phyloP scores from a whole-genome alignment of 805 yeast species.

The Saccharomyces eubayanus region DNA sequence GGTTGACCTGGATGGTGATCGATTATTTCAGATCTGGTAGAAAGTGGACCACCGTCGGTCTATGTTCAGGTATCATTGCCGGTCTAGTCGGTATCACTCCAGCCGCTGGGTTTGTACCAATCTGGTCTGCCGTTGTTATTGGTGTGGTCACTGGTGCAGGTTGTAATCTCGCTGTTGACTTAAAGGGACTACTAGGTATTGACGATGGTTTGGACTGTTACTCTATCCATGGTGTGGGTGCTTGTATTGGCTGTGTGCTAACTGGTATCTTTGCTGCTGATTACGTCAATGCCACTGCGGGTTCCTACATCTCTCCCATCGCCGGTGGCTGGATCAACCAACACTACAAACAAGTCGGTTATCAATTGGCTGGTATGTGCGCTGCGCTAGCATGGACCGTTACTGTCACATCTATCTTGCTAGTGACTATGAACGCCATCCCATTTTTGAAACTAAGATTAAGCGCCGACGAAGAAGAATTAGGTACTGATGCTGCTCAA shows the following conservation, averaged over 20 bases:
- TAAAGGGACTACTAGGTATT: conserved; percentile 60
- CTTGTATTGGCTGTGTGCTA: conserved; percentile 69
- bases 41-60: conserved; percentile 88
- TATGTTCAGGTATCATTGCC: conserved; percentile 88
- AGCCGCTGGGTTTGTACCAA: conserved; percentile 93
- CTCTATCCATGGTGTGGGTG: conserved; percentile 92
- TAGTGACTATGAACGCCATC: conserved; percentile 58
- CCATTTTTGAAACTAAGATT: conserved; percentile 80
- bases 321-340: conserved; percentile 86
- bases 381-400: conserved; percentile 73
- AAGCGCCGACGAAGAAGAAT: conserved; percentile 75
- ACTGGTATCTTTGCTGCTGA: conserved; percentile 92
- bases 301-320: conserved; percentile 44
- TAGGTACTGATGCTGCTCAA: conserved; percentile 83
- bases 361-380: conserved; percentile 72
- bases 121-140: conserved; percentile 78
- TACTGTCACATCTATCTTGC: conserved; percentile 58
- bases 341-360: conserved; percentile 74
- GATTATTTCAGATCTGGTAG: conserved; percentile 81
- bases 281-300: conserved; percentile 80
- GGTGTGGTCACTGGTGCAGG: conserved; percentile 70
- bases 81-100: conserved; percentile 96
- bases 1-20: conserved; percentile 86
- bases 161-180: conserved; percentile 80
- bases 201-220: conserved; percentile 96